Conservation (phyloP, 306 rosid genomes). For the Sechiopsis laciniata region DNA sequence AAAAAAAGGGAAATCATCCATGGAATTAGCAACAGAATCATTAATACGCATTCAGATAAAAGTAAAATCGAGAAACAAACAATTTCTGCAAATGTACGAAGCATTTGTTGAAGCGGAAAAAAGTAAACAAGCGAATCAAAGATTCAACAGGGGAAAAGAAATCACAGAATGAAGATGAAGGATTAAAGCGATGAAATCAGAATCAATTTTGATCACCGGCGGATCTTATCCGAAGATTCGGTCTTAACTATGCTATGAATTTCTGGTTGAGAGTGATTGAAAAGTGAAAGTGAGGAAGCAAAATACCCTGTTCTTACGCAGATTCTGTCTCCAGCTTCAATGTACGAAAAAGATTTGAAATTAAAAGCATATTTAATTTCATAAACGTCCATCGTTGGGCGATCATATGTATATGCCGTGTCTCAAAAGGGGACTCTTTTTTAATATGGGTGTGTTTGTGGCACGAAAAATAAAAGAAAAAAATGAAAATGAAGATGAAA, state of each 20-base stretch:
- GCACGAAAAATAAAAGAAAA: no score
- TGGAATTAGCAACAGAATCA: neutral
- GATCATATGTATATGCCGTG: neutral
- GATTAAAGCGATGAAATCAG: neutral
- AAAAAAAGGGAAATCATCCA: neutral
- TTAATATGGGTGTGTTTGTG: no score
- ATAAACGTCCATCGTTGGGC: no score
- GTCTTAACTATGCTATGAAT: neutral
- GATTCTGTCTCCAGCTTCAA: neutral
- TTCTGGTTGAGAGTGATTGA: neutral
- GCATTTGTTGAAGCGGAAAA: neutral
- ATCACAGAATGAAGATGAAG: neutral
- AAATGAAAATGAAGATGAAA: no score
- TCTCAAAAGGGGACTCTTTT: neutral
- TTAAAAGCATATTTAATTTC: neutral
- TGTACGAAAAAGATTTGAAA: neutral
- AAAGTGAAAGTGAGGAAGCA: neutral
- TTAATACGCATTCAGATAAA: neutral
- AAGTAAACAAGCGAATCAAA: neutral
- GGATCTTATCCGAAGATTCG: neutral
- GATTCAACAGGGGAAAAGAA: neutral
- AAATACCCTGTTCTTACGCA: conserved; percentile 4
- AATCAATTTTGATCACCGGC: neutral
- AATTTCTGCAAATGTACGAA: neutral
- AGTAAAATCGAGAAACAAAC: neutral